These are phyloP conservation scores for Pugionium dolabratum DNA, from an alignment of 345 rosid species.

Conservation along the genomic window DNA sequence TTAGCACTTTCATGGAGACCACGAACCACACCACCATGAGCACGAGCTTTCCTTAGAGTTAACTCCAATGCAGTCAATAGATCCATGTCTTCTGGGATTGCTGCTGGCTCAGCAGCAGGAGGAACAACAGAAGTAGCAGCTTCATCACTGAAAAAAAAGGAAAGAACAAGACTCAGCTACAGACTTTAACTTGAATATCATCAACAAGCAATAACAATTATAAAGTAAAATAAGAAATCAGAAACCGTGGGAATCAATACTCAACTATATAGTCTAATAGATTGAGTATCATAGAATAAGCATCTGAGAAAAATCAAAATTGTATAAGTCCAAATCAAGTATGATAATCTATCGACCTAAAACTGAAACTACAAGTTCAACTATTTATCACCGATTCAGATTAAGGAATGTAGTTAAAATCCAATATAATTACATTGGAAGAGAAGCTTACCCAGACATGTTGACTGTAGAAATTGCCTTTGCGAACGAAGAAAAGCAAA, in stretches of 20 bases:
- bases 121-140: conserved; percentile 51
- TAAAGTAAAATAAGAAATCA: not conserved
- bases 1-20: conserved; percentile 83
- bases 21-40: conserved; percentile 67
- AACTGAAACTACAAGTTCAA: not conserved
- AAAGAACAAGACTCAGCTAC: not conserved
- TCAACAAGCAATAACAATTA: not conserved
- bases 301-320: not conserved
- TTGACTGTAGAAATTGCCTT: conserved; percentile 20
- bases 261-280: not conserved
- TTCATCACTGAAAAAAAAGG: conserved; percentile 53
- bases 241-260: not conserved
- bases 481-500: conserved; percentile 1
- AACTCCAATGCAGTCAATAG: conserved; percentile 66
- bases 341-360: not conserved
- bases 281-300: not conserved
- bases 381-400: not conserved
- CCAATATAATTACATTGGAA: not conserved
- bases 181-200: not conserved
- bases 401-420: not conserved
- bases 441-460: conserved; percentile 42
- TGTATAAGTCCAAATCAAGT: not conserved
- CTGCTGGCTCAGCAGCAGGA: conserved; percentile 48
- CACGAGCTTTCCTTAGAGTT: conserved; percentile 72
- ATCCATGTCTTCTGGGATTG: conserved; percentile 71